Conservation (phyloP, 2,329 filamentous ascomycete genomes). For the Aspergillus tanneri region DNA sequence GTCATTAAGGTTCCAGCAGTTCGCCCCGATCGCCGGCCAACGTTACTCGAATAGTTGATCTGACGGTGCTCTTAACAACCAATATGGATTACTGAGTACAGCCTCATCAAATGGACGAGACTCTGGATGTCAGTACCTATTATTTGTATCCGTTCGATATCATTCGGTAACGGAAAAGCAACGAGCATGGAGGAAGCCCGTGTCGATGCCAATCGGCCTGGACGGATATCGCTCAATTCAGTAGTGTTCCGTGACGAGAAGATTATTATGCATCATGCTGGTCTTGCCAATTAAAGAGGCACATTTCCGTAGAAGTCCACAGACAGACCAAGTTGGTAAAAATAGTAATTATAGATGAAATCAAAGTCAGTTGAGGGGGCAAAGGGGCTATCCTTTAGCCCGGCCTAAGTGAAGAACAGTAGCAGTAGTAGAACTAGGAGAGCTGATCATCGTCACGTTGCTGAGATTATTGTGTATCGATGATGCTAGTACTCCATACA, state of each 20-base stretch:
- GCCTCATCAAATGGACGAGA: neutral
- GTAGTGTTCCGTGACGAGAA: slow-evolving; percentile 6
- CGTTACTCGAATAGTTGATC: slow-evolving; percentile 7
- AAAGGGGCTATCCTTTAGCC: slow-evolving; percentile 1
- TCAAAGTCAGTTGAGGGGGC: slow-evolving; percentile 1
- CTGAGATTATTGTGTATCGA: neutral
- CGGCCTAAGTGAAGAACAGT: neutral
- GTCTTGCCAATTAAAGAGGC: neutral
- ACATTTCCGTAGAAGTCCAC: neutral
- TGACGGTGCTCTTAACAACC: neutral
- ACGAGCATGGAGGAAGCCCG: slow-evolving; percentile 6
- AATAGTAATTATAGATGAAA: slow-evolving; percentile 2
- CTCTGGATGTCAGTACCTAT: neutral
- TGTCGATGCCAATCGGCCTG: slow-evolving; percentile 9
- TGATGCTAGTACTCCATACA: neutral
- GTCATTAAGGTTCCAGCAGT: neutral
- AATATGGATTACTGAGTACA: neutral
- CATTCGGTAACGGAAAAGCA: slow-evolving; percentile 2
- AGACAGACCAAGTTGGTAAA: neutral
- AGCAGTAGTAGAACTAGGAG: neutral
- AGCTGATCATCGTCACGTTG: slow-evolving; percentile 7
- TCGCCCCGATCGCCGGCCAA: neutral
- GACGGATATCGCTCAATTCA: slow-evolving; percentile 10
- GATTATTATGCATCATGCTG: slow-evolving; percentile 3
- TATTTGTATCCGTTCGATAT: slow-evolving; percentile 1